These are phyloP conservation scores for Lichtheimia ornata DNA, from an alignment of 371 early-diverging fungal genomes.

Conservation along the genomic window DNA sequence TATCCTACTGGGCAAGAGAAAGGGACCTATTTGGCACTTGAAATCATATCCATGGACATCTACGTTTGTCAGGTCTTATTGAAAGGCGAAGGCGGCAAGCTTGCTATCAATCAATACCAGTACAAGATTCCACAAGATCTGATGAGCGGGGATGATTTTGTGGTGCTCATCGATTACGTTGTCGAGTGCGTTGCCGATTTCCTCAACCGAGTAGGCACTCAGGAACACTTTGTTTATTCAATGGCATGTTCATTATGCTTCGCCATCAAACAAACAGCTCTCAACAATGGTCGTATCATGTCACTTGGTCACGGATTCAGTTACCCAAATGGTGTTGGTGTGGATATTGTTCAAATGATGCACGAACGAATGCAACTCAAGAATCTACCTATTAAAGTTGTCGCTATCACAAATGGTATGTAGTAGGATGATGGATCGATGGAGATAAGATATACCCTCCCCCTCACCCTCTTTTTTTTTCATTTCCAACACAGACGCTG, in stretches of 20 bases:
- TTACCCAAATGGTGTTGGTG: slow-evolving; percentile 49
- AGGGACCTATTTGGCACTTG: slow-evolving; percentile 89
- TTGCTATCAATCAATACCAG: slow-evolving; percentile 58
- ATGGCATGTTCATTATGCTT: slow-evolving; percentile 54
- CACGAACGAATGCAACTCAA: slow-evolving; percentile 43
- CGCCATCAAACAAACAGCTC: slow-evolving; percentile 46
- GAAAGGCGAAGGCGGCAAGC: slow-evolving; percentile 49
- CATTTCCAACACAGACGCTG: slow-evolving; percentile 66
- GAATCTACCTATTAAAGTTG: slow-evolving; percentile 45
- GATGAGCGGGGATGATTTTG: slow-evolving; percentile 61
- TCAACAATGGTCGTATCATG: slow-evolving; percentile 39
- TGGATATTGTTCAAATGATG: slow-evolving; percentile 46
- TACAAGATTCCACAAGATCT: slow-evolving; percentile 82
- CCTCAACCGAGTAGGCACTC: slow-evolving; percentile 43
- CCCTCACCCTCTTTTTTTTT: not conserved
- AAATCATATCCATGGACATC: slow-evolving; percentile 84
- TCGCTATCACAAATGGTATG: slow-evolving; percentile 79
- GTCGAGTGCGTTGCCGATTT: slow-evolving; percentile 68
- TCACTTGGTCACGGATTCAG: slow-evolving; percentile 42
- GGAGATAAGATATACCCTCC: no score
- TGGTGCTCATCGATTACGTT: slow-evolving; percentile 84
- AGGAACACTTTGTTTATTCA: slow-evolving; percentile 48
- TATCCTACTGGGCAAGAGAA: slow-evolving; percentile 86
- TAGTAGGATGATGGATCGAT: no score
- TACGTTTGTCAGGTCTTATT: slow-evolving; percentile 53